Conservation (phyloP, 2,329 filamentous ascomycete genomes). For the Thyridium curvatum region DNA sequence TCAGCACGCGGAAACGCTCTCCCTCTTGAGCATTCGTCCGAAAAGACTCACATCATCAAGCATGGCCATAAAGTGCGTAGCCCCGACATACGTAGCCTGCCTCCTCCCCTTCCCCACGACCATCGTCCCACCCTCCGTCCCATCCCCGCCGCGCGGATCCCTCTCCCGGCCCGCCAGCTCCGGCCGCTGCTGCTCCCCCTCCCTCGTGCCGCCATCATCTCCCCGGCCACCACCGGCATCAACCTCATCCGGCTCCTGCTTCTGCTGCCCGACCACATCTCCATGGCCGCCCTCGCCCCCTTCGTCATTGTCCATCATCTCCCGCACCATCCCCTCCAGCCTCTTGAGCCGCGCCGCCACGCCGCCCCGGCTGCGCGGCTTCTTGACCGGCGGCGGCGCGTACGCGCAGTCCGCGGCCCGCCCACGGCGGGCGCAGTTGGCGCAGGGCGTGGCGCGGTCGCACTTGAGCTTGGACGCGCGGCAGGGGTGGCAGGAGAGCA, state of each 20-base stretch:
- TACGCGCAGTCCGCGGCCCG: slow-evolving; percentile 40
- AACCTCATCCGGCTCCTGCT: neutral
- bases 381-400: slow-evolving; percentile 37
- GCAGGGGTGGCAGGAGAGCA: slow-evolving; percentile 47
- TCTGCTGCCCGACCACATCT: neutral
- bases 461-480: slow-evolving; percentile 51
- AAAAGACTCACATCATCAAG: slow-evolving; percentile 46
- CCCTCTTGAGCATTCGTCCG: neutral
- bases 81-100: slow-evolving; percentile 43
- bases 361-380: slow-evolving; percentile 29
- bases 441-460: slow-evolving; percentile 45
- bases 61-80: slow-evolving; percentile 55
- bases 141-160: neutral
- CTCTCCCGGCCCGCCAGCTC: neutral
- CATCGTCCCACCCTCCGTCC: too few relatives aligned
- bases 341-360: slow-evolving; percentile 49
- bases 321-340: slow-evolving; percentile 52
- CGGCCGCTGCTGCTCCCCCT: slow-evolving; percentile 3
- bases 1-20: slow-evolving; percentile 4
- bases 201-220: too few relatives aligned
- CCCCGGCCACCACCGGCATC: slow-evolving; percentile 1
- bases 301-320: slow-evolving; percentile 40
- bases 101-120: neutral
- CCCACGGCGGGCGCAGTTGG: slow-evolving; percentile 44
- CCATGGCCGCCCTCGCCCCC: slow-evolving; percentile 2